Conservation (phyloP, 208 protist genomes). For the Leptomonas pyrrhocoris region DNA sequence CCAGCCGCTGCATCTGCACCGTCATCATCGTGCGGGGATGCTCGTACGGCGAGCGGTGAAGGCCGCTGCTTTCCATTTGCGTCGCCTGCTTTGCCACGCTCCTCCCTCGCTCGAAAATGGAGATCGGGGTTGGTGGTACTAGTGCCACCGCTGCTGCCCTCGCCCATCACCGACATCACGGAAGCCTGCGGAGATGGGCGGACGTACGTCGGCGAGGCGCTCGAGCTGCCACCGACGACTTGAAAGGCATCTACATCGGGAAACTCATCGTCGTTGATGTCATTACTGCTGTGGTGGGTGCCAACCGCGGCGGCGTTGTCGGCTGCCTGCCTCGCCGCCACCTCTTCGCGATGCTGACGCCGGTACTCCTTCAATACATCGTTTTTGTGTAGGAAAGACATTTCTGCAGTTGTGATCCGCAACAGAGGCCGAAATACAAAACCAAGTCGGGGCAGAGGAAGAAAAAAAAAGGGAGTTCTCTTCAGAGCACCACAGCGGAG, state of each 20-base stretch:
- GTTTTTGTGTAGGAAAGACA: conserved; percentile 51
- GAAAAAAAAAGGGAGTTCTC: too few relatives aligned
- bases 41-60: background rate
- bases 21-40: background rate
- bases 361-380: conserved; percentile 49
- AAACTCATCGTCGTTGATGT: conserved; percentile 26
- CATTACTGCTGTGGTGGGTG: background rate
- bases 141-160: background rate
- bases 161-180: conserved; percentile 5
- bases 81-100: background rate
- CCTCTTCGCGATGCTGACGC: conserved; percentile 26
- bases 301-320: background rate
- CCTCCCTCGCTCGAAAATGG: background rate
- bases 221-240: background rate
- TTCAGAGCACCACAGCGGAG: too few relatives aligned
- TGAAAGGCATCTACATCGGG: conserved; percentile 21
- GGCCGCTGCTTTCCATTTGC: conserved; percentile 7
- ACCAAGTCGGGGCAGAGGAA: background rate
- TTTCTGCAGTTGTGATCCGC: too few relatives aligned
- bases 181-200: conserved; percentile 5
- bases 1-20: background rate
- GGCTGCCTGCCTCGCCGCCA: background rate
- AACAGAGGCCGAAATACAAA: background rate
- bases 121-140: background rate
- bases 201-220: background rate